phyloP scores from a whole-genome alignment of 129 eudicot species.

The Pseudognaphalium luteoalbum region DNA sequence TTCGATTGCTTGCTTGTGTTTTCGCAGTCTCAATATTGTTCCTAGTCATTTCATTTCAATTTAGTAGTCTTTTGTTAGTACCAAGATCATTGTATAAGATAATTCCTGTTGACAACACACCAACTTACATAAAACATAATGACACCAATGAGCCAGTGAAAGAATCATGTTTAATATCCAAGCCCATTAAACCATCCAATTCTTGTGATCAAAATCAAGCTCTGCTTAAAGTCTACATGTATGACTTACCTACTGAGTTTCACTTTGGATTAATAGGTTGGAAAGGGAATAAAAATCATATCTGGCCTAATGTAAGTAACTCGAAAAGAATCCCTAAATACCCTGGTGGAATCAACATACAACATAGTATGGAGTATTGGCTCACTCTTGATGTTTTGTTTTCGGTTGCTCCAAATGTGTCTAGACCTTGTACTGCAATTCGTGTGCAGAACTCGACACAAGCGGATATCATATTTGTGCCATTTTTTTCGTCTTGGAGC shows the following conservation, averaged over 20 bases:
- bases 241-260: constrained; percentile 73
- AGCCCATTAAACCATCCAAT: too few species aligned
- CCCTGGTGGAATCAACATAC: constrained; percentile 85
- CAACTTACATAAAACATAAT: constrained; percentile 22
- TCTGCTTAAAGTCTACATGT: constrained; percentile 68
- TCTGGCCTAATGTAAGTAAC: constrained; percentile 69
- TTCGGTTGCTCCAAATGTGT: constrained; percentile 43
- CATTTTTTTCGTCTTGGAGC: constrained; percentile 82
- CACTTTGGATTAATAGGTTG: constrained; percentile 86
- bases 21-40: constrained; percentile 49
- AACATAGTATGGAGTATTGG: constrained; percentile 89
- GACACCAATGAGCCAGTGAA: too few species aligned
- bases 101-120: constrained; percentile 33
- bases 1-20: constrained; percentile 44
- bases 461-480: constrained; percentile 75
- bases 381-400: constrained; percentile 87
- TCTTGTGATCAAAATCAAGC: constrained; percentile 23
- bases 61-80: constrained; percentile 34
- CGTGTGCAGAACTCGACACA: constrained; percentile 53
- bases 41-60: constrained; percentile 42
- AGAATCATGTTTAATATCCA: too few species aligned
- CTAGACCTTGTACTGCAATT: constrained; percentile 59
- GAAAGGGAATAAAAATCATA: constrained; percentile 50
- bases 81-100: constrained; percentile 41
- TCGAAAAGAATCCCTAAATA: constrained; percentile 51